Evolutionary conservation across 306 rosid genomes (phyloP).

Genomic region (Hippophae rhamnoides): DNA sequence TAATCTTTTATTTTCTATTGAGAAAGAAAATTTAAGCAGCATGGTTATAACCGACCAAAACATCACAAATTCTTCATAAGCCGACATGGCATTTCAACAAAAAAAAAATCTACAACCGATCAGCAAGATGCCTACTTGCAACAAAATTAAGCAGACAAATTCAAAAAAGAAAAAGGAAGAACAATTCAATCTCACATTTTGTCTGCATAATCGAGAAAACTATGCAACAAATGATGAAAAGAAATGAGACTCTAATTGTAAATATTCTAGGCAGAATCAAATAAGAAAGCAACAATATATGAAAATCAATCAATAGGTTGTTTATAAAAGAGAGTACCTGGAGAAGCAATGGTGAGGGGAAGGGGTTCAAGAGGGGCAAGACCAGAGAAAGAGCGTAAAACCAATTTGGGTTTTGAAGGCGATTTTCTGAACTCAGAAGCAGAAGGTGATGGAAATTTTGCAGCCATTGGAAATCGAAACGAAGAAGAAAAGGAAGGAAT

Average conservation of each 20-base stretch:
- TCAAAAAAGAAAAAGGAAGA: background rate
- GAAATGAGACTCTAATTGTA: too few species aligned
- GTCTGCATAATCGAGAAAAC: background rate
- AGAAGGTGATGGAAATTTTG: slow-evolving; percentile 13
- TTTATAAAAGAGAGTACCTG: slow-evolving; percentile 33
- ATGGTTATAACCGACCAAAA: too few species aligned
- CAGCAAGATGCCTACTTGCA: background rate
- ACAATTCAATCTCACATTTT: background rate
- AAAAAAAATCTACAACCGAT: too few species aligned
- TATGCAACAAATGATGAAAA: background rate
- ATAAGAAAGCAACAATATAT: background rate
- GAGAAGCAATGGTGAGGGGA: slow-evolving; percentile 24
- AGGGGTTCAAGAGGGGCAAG: slow-evolving; percentile 40
- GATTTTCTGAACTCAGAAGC: slow-evolving; percentile 17
- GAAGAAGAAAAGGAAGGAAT: slow-evolving; percentile 20
- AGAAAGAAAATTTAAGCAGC: background rate
- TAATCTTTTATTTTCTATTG: background rate
- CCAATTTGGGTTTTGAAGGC: slow-evolving; percentile 26
- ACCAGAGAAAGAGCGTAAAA: slow-evolving; percentile 47
- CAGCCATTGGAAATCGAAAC: slow-evolving; percentile 19
- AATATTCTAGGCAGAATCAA: too few species aligned
- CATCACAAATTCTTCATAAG: too few species aligned
- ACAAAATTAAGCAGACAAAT: background rate
- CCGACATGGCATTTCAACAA: too few species aligned
- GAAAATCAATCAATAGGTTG: background rate